Base-by-base conservation (phyloP, 257 asterid genomes). In the Prunella vulgaris region DNA sequence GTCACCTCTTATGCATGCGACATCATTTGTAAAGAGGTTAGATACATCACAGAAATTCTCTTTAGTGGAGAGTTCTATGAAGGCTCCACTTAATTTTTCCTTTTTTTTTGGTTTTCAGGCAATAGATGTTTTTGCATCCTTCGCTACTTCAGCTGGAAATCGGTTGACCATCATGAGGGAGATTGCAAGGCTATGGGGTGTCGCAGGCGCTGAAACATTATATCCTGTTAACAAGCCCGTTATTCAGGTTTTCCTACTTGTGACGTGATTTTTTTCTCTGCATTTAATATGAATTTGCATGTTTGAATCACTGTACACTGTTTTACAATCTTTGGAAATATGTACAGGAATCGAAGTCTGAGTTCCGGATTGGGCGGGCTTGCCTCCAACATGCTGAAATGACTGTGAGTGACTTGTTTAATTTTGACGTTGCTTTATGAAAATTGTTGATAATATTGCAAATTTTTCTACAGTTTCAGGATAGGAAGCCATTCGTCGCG, bases 101-200 rank as follows among this genome's bases (percentile, higher is more conserved):
- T 13, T 59, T 70, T 32, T 54, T 49, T 75, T 76, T 32, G 35
- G 64, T 27, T 65, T 74, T 52, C 90, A 93, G 98, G 97, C 97
- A 32, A 80, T 89, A 71, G 97, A 94, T 74, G 76, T 91, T 75
- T 94, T 90, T 77, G 97, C 95, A 63, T 87, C 95, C 69, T 90
- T 87, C 73, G 76, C 85, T 64, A 87, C 95, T 65, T 81, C 93
- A 6, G 80, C 79, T 15, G 86, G 74, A 59, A 86, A 87, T 72
- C 88, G 97, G 52, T 78, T 89, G 80, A 79, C 78, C 44, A 76
- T 87, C 66, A 86, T 89, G 95, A 82, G 77, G 80, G 95, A 87
- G 85, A 86, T 94, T 20, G 87, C 91, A 42, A 73, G 76, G 68
- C 60, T 85, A 71, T 89, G 96, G 97, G 70, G 77, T 44, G 82